Evolutionary conservation across 495 filamentous ascomycete species (phyloP), one percentile per base, ranked within the genome.

Genomic region (Aspergillus egyptiacus): DNA sequence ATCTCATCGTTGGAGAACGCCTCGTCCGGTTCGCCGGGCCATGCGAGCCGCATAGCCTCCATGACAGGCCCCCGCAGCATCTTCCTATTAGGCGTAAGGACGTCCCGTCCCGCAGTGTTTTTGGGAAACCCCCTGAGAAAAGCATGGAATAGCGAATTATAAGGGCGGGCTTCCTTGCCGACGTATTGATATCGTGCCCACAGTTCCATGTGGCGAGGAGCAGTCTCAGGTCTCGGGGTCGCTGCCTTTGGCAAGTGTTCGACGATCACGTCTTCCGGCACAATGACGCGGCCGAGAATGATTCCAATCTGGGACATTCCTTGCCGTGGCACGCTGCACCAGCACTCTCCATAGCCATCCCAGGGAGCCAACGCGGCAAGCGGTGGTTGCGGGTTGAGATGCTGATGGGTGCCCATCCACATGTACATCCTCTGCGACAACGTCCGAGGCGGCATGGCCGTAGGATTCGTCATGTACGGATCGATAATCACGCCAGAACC

Each of bases 301-400:
- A 75, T 56, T 8, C 60, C 46, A 5, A 78, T 54, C 46, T 78
- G 75, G 5, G 70, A 45, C 33, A 66, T 62, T 5, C 70, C 71
- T 17, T 62, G 35, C 7, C 61, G 60, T 14, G 63, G 62, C 20
- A 59, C 59, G 27, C 57, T 65, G 50, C 74, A 78, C 72, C 71
- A 77, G 50, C 71, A 69, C 24, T 77, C 74, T n/a, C 68, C 70
- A 5, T 61, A 47, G 19, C 75, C 74, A 10, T 68, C 51, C 74
- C 74, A 76, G 1, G 64, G 46, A 3, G 46, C 38, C 13, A 75
- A 55, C 14, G 71, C 73, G 18, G 62, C 49, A 2, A 59, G 33
- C 1, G 69, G 63, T 1, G 56, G 54, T 15, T 57, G 56, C 11
- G 55, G 51, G 24, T 19, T n/a, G 39, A 24, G 41, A 23, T 34